Evolutionary conservation across 129 eudicot species (phyloP).

Genomic region (Calendula officinalis): DNA sequence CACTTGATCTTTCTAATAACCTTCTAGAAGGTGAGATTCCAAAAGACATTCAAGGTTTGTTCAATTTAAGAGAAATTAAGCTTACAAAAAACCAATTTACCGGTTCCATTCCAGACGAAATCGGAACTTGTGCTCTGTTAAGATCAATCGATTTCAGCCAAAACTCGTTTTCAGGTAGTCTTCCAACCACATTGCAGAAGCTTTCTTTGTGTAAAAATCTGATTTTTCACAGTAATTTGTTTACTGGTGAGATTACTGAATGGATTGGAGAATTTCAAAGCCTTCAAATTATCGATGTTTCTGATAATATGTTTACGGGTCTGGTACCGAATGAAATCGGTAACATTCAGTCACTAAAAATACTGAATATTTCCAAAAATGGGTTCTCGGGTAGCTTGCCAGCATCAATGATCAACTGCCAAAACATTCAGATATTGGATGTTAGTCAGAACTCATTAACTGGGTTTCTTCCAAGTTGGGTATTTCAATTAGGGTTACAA

Average conservation of each 20-base stretch:
- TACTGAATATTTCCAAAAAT: conserved; percentile 58
- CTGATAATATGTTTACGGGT: conserved; percentile 60
- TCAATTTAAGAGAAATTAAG: conserved; percentile 53
- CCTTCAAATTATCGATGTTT: conserved; percentile 70
- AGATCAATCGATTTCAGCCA: conserved; percentile 73
- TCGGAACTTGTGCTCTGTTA: conserved; percentile 67
- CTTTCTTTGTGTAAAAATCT: conserved; percentile 55
- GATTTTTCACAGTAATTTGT: conserved; percentile 43
- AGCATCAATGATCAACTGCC: conserved; percentile 54
- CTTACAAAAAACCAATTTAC: conserved; percentile 56
- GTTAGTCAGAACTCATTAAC: conserved; percentile 60
- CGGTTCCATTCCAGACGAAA: conserved; percentile 64
- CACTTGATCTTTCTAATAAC: conserved; percentile 75
- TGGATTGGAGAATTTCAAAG: conserved; percentile 81
- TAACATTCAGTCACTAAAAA: conserved; percentile 58
- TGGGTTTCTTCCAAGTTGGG: conserved; percentile 77
- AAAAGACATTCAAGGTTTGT: conserved; percentile 52
- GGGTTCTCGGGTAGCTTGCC: conserved; percentile 70
- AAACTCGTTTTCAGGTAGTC: conserved; percentile 58
- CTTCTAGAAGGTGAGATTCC: conserved; percentile 72
- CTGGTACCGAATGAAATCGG: conserved; percentile 60
- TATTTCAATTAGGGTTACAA: conserved; percentile 60
- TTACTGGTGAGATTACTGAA: conserved; percentile 53
- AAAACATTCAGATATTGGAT: conserved; percentile 57
- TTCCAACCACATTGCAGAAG: conserved; percentile 67